Evolutionary conservation across 192 early-diverging fungal species (phyloP).

Genomic region (Linnemannia zychae): DNA sequence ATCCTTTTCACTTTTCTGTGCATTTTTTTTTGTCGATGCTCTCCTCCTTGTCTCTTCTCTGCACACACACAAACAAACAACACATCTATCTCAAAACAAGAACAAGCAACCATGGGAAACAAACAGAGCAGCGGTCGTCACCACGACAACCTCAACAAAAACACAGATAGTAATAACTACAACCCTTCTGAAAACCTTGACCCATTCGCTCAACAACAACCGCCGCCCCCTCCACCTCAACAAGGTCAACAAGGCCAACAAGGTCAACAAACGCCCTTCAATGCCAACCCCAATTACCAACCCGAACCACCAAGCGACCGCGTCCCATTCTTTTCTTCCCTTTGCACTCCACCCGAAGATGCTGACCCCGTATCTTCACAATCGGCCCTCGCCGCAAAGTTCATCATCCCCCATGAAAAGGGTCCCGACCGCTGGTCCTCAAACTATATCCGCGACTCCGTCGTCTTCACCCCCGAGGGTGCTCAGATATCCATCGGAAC

Average conservation of each 20-base stretch:
- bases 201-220: conserved; percentile 9
- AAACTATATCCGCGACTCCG: conserved; percentile 7
- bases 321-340: not conserved
- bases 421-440: conserved; percentile 1
- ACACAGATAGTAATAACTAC: not conserved
- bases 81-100: too few species aligned
- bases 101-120: conserved; percentile 13
- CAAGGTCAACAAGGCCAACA: not conserved
- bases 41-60: too few species aligned
- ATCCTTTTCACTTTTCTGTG: too few species aligned
- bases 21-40: not conserved
- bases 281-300: not conserved
- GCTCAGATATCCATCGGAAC: conserved; percentile 11
- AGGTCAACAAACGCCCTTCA: not conserved
- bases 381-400: not conserved
- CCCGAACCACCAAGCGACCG: not conserved
- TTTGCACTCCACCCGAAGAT: not conserved
- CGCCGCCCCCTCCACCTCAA: not conserved
- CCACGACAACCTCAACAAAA: not conserved
- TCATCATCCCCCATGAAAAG: conserved; percentile 18
- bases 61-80: not conserved
- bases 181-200: not conserved
- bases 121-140: not conserved
- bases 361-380: not conserved
- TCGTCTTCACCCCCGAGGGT: not conserved